Conservation (phyloP, 306 rosid species). For the Crotalaria pallida region DNA sequence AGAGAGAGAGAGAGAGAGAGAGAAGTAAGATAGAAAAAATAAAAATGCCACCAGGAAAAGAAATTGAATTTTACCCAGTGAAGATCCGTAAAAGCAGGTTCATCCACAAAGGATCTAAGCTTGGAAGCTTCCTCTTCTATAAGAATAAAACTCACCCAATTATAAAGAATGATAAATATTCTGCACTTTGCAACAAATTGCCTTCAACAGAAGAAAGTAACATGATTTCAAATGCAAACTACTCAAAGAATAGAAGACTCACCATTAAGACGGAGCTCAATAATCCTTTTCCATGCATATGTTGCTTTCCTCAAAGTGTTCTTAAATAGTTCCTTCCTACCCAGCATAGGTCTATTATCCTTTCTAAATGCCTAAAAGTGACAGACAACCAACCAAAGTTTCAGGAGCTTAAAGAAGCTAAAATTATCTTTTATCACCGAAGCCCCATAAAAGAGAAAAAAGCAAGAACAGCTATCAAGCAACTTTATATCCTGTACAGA, state of each 20-base stretch:
- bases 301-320: constrained; percentile 74
- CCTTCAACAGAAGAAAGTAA: not conserved
- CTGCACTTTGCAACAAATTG: not conserved
- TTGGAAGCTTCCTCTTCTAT: constrained; percentile 81
- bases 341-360: constrained; percentile 66
- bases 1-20: too few species aligned
- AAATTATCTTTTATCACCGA: not conserved
- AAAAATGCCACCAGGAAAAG: constrained; percentile 5
- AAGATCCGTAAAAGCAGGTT: constrained; percentile 89
- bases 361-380: constrained; percentile 60
- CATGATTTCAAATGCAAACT: not conserved
- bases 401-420: not conserved
- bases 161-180: constrained; percentile 4
- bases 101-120: constrained; percentile 73
- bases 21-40: not conserved
- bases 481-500: not conserved
- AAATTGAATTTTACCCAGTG: constrained; percentile 71
- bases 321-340: constrained; percentile 83
- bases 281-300: constrained; percentile 82
- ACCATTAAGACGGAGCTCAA: constrained; percentile 88
- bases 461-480: not conserved
- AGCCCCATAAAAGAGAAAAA: not conserved
- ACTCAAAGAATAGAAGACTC: not conserved
- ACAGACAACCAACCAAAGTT: constrained; percentile 10
- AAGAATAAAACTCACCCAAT: not conserved